Base-by-base conservation (phyloP, 371 early-diverging fungal species). In the Umbelopsis sp. region DNA sequence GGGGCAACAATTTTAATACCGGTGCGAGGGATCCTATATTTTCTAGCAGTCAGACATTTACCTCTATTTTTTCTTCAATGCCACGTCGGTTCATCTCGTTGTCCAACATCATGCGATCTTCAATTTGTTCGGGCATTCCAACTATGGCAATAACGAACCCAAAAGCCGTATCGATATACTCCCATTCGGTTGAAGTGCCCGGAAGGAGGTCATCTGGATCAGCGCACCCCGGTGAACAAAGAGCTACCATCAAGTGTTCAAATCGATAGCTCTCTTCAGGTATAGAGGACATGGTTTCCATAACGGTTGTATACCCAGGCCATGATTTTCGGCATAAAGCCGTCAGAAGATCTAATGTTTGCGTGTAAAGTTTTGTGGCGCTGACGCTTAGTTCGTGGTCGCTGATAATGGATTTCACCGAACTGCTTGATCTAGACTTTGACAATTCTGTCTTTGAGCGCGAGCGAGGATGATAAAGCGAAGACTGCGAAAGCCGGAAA, bases 181-280 rank as follows among this genome's bases (percentile, higher is more conserved):
- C 87, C 76, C 78, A 82, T 12, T 71, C 29, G 74, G 41, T 7
- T 41, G 18, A 18, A 53, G 62, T 57, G 18, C 57, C 57, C 18
- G 57, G 57, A 8, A 57, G 57, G 22, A 57, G 35, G 7, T 57
- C 35, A 35, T 57, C 57, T 57, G 57, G 35, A n/a, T 57, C 57
- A 11, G 22, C 35, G 18, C 57, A 57, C 10, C 32, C 35, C 14
- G 57, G 57, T 16, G 57, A 57, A 8, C 35, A 35, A 18, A 57
- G 35, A 8, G 57, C 35, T 29, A 65, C 25, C 16, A 48, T 46
- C 32, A 89, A 71, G 16, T 86, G 80, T 50, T 89, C 87, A 74
- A 90, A 90, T 44, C 91, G 78, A 67, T 82, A 90, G 20, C 86
- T 83, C 45, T 90, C 91, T 11, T 86, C 86, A 63, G 80, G 81